Evolutionary conservation across 176 grass and related monocot species (phyloP).

Genomic region (Carex pumila): DNA sequence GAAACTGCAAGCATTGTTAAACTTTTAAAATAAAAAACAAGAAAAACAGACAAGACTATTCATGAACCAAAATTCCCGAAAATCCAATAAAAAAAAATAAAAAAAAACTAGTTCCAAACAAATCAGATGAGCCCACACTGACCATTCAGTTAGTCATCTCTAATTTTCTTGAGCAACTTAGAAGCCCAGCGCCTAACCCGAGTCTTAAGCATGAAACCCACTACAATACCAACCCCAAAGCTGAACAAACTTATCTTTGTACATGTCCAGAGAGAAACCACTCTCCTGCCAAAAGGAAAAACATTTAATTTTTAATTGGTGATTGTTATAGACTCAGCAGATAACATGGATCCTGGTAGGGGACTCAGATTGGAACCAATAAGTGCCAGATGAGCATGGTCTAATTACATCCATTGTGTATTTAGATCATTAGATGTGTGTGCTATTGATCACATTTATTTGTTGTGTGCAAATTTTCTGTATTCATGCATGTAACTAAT

Average conservation of each 20-base stretch:
- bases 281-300: slow-evolving; percentile 27
- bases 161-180: slow-evolving; percentile 61
- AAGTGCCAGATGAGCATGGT: neutral
- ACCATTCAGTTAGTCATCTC: slow-evolving; percentile 33
- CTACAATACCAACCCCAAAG: slow-evolving; percentile 56
- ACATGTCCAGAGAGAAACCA: slow-evolving; percentile 55
- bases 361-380: neutral
- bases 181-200: slow-evolving; percentile 49
- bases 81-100: neutral
- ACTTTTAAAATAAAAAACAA: neutral
- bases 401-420: neutral
- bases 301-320: neutral
- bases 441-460: neutral
- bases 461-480: neutral
- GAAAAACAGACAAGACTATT: neutral
- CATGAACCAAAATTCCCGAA: neutral
- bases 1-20: neutral
- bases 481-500: neutral
- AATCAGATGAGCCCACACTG: no score
- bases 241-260: slow-evolving; percentile 49
- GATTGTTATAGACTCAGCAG: neutral
- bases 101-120: neutral
- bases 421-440: neutral
- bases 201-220: slow-evolving; percentile 65
- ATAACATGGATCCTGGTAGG: neutral